These are phyloP conservation scores for Heritiera littoralis DNA, from an alignment of 345 rosid genomes.

Conservation along the genomic window DNA sequence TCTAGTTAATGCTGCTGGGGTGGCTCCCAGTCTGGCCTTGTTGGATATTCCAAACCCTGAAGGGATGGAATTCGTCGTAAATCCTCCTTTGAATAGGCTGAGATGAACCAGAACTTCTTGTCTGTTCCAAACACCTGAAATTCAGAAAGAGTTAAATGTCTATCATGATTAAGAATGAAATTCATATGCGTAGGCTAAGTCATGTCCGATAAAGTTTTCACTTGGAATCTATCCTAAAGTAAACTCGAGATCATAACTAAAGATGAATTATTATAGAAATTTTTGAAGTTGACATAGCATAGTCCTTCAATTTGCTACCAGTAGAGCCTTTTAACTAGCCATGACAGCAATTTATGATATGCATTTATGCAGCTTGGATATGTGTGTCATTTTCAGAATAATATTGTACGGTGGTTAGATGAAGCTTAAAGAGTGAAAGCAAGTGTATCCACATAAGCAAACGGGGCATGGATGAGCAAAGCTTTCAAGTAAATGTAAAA, in stretches of 20 bases:
- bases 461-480: background rate
- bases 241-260: background rate
- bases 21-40: conserved; percentile 47
- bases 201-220: background rate
- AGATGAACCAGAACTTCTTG: conserved; percentile 68
- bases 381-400: background rate
- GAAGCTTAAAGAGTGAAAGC: background rate
- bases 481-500: background rate
- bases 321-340: background rate
- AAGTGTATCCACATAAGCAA: background rate
- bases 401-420: background rate
- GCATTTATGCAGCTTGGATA: background rate
- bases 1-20: conserved; percentile 31
- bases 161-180: background rate
- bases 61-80: conserved; percentile 46
- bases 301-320: background rate
- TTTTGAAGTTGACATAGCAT: background rate
- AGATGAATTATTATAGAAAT: background rate
- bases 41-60: conserved; percentile 57
- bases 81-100: conserved; percentile 67
- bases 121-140: conserved; percentile 67
- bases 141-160: background rate
- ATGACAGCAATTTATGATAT: background rate
- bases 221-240: background rate
- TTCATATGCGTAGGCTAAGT: too few species aligned